These are phyloP conservation scores for Exophiala oligosperma DNA, from an alignment of 2,329 filamentous ascomycete species.

Conservation along the genomic window DNA sequence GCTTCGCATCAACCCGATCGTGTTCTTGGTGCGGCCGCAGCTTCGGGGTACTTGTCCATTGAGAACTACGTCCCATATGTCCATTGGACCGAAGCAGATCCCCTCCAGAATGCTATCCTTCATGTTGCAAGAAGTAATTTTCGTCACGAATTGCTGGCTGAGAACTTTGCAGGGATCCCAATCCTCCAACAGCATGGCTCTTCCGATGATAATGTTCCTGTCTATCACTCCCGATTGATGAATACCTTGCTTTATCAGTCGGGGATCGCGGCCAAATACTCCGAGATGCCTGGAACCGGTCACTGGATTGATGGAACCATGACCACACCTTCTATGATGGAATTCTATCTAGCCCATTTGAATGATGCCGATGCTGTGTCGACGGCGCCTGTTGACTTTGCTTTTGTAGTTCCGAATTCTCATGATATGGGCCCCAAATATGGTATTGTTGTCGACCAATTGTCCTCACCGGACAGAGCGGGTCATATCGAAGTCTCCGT, in stretches of 20 bases:
- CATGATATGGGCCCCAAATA: constrained; percentile 54
- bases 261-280: constrained; percentile 46
- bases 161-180: constrained; percentile 54
- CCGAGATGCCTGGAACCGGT: constrained; percentile 49
- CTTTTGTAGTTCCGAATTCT: constrained; percentile 52
- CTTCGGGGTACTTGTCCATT: constrained; percentile 61
- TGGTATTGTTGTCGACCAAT: constrained; percentile 52
- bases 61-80: constrained; percentile 60
- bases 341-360: constrained; percentile 49
- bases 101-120: constrained; percentile 49
- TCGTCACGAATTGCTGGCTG: constrained; percentile 55
- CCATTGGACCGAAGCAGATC: constrained; percentile 57
- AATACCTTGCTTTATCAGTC: constrained; percentile 48
- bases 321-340: constrained; percentile 50
- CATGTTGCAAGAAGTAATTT: constrained; percentile 53
- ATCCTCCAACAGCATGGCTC: constrained; percentile 59
- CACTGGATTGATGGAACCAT: constrained; percentile 60
- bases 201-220: constrained; percentile 59
- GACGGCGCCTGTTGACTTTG: constrained; percentile 41
- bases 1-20: constrained; percentile 58
- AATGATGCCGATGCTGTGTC: constrained; percentile 16
- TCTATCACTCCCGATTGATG: constrained; percentile 58
- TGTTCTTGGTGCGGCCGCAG: constrained; percentile 55
- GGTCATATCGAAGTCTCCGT: constrained; percentile 48
- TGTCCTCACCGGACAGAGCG: constrained; percentile 51